Evolutionary conservation across 2,329 filamentous ascomycete genomes (phyloP), one percentile per base, ranked within the genome.

Genomic region (Sclerotinia trifoliorum): DNA sequence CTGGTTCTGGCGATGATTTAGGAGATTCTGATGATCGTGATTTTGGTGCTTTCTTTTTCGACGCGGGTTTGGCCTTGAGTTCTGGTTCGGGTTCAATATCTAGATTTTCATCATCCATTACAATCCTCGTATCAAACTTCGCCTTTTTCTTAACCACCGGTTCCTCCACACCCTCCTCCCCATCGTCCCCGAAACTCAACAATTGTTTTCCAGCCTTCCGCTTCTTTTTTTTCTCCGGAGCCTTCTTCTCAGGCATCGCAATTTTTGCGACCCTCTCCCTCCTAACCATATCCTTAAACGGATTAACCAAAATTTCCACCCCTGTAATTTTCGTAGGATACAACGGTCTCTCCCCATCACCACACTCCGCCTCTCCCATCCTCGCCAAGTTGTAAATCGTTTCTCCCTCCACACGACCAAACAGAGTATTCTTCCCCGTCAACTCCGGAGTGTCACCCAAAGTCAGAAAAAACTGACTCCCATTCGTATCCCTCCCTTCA

Each of bases 391-490:
- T 98, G 81, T 96, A 99, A 67, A 99, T 95, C 21, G 94, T 97
- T 72, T 98, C 93, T 39, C 94, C 95, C 48, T 91, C 93, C 56
- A 99, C 86, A 68, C 95, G 85, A 24, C 95, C 95, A 81, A 99
- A 98, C 78, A 98, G 81, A 0, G 95, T 98, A 79, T 97, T 97
- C 80, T 92, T 92, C 64, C 90, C 91, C 73, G 90, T 92, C 75
- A 99, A 79, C 81, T 98, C 93, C 35, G 93, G 89, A 32, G 94
- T 84, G 77, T 90, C 93, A 71, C 88, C 93, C 65, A 99, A 81
- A 0, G 95, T 98, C 70, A 99, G 89, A 82, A 99, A 99, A 83
- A 98, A 98, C 79, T 99, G 95, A 78, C 93, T 97, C 46, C 93
- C 92, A 80, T 98, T 98, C 66, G 91, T 91, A 75, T 94, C 70